Percentiles rank a stretch among this genome's conserved stretches.
phyloP scores from a whole-genome alignment of 345 rosid genomes.

The Brassica juncea region DNA sequence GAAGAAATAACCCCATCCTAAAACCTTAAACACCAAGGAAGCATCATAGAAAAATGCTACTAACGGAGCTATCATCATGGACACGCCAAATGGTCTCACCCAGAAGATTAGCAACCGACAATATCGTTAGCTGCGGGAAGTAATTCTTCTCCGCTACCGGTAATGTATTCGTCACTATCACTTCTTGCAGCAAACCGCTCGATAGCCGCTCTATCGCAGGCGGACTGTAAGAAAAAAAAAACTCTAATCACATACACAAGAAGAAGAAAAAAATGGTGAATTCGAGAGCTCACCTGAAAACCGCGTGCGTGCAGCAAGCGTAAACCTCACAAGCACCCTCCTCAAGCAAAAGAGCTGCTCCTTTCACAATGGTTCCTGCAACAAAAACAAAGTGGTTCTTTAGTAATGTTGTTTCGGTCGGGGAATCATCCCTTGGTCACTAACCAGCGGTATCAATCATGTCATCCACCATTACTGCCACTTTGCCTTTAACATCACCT shows the following conservation, averaged over 20 bases:
- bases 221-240: slow-evolving; percentile 46
- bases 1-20: slow-evolving; percentile 10
- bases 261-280: neutral
- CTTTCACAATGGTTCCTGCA: slow-evolving; percentile 88
- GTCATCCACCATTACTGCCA: slow-evolving; percentile 99
- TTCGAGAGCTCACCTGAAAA: slow-evolving; percentile 66
- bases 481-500: slow-evolving; percentile 96
- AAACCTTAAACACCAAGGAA: neutral
- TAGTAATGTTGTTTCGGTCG: neutral
- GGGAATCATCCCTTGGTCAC: slow-evolving; percentile 12
- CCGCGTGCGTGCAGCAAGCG: slow-evolving; percentile 95
- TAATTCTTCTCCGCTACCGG: slow-evolving; percentile 72
- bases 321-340: slow-evolving; percentile 98
- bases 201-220: slow-evolving; percentile 83
- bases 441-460: slow-evolving; percentile 99
- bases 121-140: slow-evolving; percentile 74
- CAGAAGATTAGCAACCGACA: slow-evolving; percentile 75
- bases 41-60: slow-evolving; percentile 60
- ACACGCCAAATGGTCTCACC: slow-evolving; percentile 93
- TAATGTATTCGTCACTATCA: slow-evolving; percentile 73
- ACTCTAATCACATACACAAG: neutral
- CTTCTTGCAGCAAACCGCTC: slow-evolving; percentile 78
- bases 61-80: slow-evolving; percentile 83
- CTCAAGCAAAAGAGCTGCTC: slow-evolving; percentile 91
- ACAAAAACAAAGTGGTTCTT: neutral